Base-by-base conservation (phyloP, 169 alveolate genomes). In the Plasmodium reichenowi region DNA sequence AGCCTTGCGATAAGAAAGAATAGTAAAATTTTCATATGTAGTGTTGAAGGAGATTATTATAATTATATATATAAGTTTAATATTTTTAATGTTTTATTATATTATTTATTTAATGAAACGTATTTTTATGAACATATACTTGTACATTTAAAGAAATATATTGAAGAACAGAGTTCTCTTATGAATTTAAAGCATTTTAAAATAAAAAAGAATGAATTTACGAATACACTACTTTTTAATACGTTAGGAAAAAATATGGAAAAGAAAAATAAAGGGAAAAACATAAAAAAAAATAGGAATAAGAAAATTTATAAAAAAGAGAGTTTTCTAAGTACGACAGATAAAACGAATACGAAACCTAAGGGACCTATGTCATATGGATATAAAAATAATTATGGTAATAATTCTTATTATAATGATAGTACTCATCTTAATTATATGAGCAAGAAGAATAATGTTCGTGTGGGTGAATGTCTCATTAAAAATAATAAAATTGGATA, bases 41-140 rank as follows among this genome's bases (percentile, higher is more conserved):
- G 90, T 45, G 83, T 80, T 1, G 83, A 80, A 60, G 73, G 72
- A 4, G 90, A 80, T 56, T 68, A 80, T 24, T 67, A 80, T 17
- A 66, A 80, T 43, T 80, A 67, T 50, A 80, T 80, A 9, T 80
- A 67, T 10, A 3, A 52, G 4, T 80, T 68, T 17, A 60, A 68
- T 13, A 68, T 68, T 12, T 22, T 80, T 5, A 80, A 71, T 24
- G 70, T 72, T 2, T 60, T 80, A 8, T n/a, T 80, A 48, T 67
- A 22, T 60, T 48, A 80, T 24, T 17, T 80, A 26, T 80, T 67
- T 12, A 80, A 60, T 13, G 85, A 80, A 24, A 54, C 68, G 3
- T 67, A 52, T 2, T 80, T 80, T 17, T 68, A 80, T 62, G 60
- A 80, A 0, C 56, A 68, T 17, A 80, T 80, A 0, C 13, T 80